A percentile compares a stretch with the other conserved stretches of the same genome.
phyloP scores from a whole-genome alignment of 441 rosid genomes.

The Eutrema salsugineum region DNA sequence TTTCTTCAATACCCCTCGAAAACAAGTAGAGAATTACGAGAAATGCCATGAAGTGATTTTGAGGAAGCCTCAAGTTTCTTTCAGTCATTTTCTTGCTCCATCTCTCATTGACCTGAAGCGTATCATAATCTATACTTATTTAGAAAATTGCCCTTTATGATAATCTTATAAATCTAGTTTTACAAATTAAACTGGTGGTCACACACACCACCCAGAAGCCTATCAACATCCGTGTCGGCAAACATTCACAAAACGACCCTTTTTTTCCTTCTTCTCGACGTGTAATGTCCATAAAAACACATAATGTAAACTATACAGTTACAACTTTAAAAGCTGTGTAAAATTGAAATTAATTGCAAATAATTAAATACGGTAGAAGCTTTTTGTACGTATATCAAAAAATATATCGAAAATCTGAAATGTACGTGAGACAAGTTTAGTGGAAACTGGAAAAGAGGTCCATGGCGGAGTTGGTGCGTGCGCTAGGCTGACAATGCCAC shows the following conservation, averaged over 20 bases:
- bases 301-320: not conserved
- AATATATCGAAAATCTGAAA: conserved; percentile 10
- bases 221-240: conserved; percentile 36
- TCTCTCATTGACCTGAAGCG: not conserved
- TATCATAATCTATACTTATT: not conserved
- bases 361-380: not conserved
- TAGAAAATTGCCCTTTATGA: not conserved
- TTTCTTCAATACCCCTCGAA: not conserved
- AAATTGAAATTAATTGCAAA: not conserved
- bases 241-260: conserved; percentile 3
- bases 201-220: conserved; percentile 22
- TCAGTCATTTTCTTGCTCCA: conserved; percentile 10
- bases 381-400: conserved; percentile 8
- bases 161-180: not conserved
- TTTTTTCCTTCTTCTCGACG: not conserved
- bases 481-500: conserved; percentile 6
- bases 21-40: not conserved
- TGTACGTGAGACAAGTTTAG: conserved; percentile 23
- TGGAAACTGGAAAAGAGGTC: conserved; percentile 26
- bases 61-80: conserved; percentile 13
- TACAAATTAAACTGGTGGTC: conserved; percentile 22
- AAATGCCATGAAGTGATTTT: conserved; percentile 12
- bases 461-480: conserved; percentile 18
- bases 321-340: not conserved
- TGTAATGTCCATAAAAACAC: conserved; percentile 9